Conservation (phyloP, 2,329 filamentous ascomycete species). For the Byssothecium circinans region DNA sequence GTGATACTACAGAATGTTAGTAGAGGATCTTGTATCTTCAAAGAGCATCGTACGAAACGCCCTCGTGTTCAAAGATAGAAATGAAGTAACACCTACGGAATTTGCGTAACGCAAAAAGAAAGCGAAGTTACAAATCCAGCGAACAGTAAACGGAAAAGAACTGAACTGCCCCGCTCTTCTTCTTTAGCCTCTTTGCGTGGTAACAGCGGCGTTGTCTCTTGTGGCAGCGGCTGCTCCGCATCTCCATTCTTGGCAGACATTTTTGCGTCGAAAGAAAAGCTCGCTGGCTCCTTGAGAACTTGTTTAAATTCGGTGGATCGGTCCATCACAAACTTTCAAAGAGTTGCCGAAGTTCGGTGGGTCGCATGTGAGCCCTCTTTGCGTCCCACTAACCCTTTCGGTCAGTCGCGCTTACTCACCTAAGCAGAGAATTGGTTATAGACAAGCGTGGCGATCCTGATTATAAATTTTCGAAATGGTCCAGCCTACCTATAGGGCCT, state of each 20-base stretch:
- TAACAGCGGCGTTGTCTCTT: slow-evolving; percentile 18
- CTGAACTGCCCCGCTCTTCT: slow-evolving; percentile 23
- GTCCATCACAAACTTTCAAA: too few species aligned
- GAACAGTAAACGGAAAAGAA: slow-evolving; percentile 53
- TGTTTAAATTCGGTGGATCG: too few species aligned
- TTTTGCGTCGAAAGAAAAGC: not conserved
- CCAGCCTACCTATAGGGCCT: too few species aligned
- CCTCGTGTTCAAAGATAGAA: not conserved
- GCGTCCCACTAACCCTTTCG: too few species aligned
- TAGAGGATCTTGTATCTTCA: not conserved
- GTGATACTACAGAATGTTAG: slow-evolving; percentile 41
- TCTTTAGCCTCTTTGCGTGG: not conserved
- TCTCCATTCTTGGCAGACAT: not conserved
- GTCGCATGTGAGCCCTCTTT: too few species aligned
- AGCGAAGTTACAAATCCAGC: slow-evolving; percentile 63
- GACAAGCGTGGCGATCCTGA: too few species aligned
- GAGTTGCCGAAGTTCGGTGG: too few species aligned
- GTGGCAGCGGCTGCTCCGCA: slow-evolving; percentile 2
- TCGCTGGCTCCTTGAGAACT: too few species aligned
- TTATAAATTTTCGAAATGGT: too few species aligned
- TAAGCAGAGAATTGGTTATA: too few species aligned
- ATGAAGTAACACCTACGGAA: slow-evolving; percentile 34
- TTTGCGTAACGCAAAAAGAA: slow-evolving; percentile 55
- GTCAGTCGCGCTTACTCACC: too few species aligned
- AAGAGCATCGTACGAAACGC: not conserved